Conservation (phyloP, 495 filamentous ascomycete species). For the Neurospora sp. region DNA sequence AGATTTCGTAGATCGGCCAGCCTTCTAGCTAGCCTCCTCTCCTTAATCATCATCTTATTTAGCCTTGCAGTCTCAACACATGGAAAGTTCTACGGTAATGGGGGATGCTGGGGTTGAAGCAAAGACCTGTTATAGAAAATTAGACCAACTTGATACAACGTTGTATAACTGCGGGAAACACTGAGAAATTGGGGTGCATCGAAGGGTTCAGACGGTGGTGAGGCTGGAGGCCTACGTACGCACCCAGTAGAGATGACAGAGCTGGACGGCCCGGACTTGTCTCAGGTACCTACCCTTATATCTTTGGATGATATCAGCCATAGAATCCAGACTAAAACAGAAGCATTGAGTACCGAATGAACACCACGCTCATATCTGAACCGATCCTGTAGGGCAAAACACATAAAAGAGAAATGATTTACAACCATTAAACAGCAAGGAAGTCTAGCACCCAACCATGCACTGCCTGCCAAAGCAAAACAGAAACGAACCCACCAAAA, state of each 20-base stretch:
- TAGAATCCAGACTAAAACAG: neutral
- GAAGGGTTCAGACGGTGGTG: neutral
- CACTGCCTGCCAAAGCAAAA: neutral
- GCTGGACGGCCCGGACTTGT: neutral
- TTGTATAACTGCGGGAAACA: neutral
- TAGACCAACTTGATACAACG: neutral
- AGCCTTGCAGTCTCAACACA: neutral
- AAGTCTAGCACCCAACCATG: neutral
- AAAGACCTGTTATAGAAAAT: neutral
- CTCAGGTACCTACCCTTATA: neutral
- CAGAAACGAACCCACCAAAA: neutral
- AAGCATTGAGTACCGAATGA: neutral
- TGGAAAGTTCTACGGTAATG: neutral
- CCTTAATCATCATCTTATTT: too few species aligned
- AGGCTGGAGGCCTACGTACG: neutral
- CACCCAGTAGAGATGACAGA: neutral
- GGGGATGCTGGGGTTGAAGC: neutral
- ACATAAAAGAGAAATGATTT: neutral
- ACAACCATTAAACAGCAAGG: neutral
- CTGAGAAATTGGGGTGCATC: neutral
- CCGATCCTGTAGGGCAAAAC: neutral
- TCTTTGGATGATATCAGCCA: neutral
- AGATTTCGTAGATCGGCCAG: too few species aligned
- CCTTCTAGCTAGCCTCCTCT: too few species aligned
- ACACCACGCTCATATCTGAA: neutral